phyloP scores from a whole-genome alignment of 2,329 filamentous ascomycete species.

The Aspergillus ruber region DNA sequence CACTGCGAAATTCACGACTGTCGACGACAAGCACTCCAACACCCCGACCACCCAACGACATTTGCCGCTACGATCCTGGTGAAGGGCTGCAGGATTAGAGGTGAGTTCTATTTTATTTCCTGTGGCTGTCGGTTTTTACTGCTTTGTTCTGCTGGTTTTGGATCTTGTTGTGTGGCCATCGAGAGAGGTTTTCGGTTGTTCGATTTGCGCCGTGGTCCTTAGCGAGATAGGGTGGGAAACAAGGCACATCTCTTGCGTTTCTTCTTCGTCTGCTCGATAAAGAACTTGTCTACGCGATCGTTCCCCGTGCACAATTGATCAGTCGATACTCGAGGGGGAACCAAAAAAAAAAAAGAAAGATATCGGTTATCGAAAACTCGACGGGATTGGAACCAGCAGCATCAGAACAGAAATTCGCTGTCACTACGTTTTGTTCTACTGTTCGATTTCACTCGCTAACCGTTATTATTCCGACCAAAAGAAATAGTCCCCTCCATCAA shows the following conservation, averaged over 20 bases:
- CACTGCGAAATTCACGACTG: slow-evolving; percentile 40
- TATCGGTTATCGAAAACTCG: not conserved
- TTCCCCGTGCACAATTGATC: not conserved
- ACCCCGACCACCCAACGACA: slow-evolving; percentile 36
- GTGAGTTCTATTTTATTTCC: slow-evolving; percentile 27
- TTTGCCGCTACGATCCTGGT: slow-evolving; percentile 38
- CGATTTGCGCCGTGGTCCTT: not conserved
- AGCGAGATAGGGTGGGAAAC: slow-evolving; percentile 1
- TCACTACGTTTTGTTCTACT: slow-evolving; percentile 7
- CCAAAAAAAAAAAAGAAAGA: not conserved
- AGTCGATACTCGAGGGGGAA: not conserved
- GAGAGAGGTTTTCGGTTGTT: not conserved
- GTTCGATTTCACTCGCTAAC: slow-evolving; percentile 4
- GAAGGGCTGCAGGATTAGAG: slow-evolving; percentile 41
- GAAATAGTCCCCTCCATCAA: slow-evolving; percentile 50
- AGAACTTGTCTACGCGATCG: not conserved
- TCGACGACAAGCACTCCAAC: slow-evolving; percentile 34
- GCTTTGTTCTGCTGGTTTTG: slow-evolving; percentile 11
- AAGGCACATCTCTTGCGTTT: not conserved
- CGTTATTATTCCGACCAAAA: slow-evolving; percentile 3
- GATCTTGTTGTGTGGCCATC: not conserved
- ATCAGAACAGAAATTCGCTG: not conserved
- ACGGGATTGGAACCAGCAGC: slow-evolving; percentile 8
- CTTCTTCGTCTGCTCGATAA: not conserved
- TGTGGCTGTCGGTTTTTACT: slow-evolving; percentile 13